phyloP scores from a whole-genome alignment of 2,329 filamentous ascomycete genomes.

The Sordariomycetes sp. region DNA sequence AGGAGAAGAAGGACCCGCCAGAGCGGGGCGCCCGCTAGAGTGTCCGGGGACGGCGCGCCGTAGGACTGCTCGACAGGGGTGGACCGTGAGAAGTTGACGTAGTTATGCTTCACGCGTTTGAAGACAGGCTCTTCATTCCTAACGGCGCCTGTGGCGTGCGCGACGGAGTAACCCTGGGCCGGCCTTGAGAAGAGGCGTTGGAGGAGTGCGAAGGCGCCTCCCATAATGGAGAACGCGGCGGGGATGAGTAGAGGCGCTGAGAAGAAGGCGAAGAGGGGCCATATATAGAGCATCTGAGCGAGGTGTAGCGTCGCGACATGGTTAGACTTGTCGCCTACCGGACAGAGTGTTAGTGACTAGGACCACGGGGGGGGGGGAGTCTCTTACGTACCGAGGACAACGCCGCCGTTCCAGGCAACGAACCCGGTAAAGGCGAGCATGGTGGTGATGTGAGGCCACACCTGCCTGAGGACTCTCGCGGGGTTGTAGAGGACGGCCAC shows the following conservation, averaged over 20 bases:
- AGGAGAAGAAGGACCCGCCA: conserved; percentile 20
- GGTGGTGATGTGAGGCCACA: conserved; percentile 49
- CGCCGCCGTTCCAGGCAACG: conserved; percentile 76
- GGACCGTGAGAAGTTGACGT: not conserved
- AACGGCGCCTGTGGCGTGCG: not conserved
- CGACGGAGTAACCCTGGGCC: not conserved
- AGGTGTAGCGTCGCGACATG: conserved; percentile 82
- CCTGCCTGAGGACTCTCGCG: conserved; percentile 24
- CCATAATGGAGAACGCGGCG: conserved; percentile 21
- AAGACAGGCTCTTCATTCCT: not conserved
- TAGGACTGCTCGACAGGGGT: not conserved
- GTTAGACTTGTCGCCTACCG: conserved; percentile 63
- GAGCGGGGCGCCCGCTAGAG: conserved; percentile 9
- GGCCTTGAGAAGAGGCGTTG: not conserved
- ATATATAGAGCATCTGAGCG: conserved; percentile 90
- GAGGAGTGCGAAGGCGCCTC: not conserved
- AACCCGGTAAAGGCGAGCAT: conserved; percentile 59
- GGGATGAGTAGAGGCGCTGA: conserved; percentile 64
- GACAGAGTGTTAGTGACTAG: conserved; percentile 29
- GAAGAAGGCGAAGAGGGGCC: conserved; percentile 83
- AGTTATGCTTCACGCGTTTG: not conserved
- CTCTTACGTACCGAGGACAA: conserved; percentile 60
- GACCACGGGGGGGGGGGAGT: conserved; percentile 12
- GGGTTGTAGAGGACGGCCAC: conserved; percentile 41
- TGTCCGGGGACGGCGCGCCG: not conserved